Conservation (phyloP, 768 basidiomycete genomes). For the Naematelia encephala region DNA sequence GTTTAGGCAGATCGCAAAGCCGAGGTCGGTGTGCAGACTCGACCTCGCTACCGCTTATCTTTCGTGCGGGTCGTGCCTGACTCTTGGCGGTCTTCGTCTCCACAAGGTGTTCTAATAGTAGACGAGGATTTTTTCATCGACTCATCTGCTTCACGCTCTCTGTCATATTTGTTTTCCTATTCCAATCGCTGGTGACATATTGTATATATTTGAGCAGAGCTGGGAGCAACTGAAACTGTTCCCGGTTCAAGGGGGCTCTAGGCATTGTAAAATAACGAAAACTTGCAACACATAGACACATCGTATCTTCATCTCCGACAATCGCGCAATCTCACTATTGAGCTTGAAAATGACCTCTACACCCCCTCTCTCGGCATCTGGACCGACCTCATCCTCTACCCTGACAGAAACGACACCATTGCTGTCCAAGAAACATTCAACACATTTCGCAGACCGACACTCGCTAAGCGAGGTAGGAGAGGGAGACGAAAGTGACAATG, state of each 20-base stretch:
- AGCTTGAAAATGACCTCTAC: not conserved
- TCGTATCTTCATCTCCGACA: too few species aligned
- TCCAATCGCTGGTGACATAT: too few species aligned
- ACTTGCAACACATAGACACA: too few species aligned
- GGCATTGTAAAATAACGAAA: too few species aligned
- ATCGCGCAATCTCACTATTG: too few species aligned
- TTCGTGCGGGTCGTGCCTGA: not conserved
- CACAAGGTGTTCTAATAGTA: not conserved
- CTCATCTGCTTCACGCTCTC: not conserved
- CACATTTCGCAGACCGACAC: not conserved
- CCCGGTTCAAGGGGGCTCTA: too few species aligned
- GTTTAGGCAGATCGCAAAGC: too few species aligned
- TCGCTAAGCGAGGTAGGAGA: not conserved
- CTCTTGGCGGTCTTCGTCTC: not conserved
- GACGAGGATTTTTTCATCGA: not conserved
- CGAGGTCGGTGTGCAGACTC: too few species aligned
- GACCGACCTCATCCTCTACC: not conserved
- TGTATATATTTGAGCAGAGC: too few species aligned
- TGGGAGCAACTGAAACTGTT: too few species aligned
- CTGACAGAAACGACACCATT: not conserved
- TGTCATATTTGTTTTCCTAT: too few species aligned
- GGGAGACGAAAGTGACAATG: slow-evolving; percentile 8
- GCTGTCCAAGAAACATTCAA: not conserved
- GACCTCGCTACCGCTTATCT: not conserved
- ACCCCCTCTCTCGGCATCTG: not conserved